phyloP scores from a whole-genome alignment of 2,329 filamentous ascomycete genomes.

The Aureobasidium melanogenum region DNA sequence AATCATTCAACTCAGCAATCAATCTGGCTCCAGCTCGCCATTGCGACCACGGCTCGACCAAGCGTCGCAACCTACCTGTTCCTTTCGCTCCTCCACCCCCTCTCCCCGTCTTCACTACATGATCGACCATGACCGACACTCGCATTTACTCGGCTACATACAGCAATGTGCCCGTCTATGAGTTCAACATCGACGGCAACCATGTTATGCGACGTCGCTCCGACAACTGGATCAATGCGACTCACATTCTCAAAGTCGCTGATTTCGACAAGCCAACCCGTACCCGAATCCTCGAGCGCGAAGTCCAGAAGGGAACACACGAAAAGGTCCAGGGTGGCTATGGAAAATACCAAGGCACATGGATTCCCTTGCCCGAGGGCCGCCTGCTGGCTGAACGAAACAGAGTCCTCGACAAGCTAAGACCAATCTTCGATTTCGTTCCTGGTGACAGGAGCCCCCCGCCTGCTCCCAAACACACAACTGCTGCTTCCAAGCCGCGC shows the following conservation, averaged over 20 bases:
- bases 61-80: not conserved
- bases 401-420: slow-evolving; percentile 72
- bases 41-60: not conserved
- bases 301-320: slow-evolving; percentile 92
- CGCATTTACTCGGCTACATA: slow-evolving; percentile 56
- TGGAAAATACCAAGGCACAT: slow-evolving; percentile 97
- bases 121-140: slow-evolving; percentile 15
- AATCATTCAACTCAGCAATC: not conserved
- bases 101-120: not conserved
- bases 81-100: not conserved
- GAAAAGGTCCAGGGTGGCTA: slow-evolving; percentile 98
- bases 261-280: slow-evolving; percentile 95
- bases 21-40: not conserved
- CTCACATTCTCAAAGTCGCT: slow-evolving; percentile 93
- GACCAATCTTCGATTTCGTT: slow-evolving; percentile 80
- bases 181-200: slow-evolving; percentile 77
- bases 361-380: slow-evolving; percentile 82
- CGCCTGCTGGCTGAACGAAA: slow-evolving; percentile 78
- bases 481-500: slow-evolving; percentile 67
- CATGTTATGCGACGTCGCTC: slow-evolving; percentile 93
- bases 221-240: slow-evolving; percentile 99
- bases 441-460: slow-evolving; percentile 82
- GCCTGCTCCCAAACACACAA: slow-evolving; percentile 83
- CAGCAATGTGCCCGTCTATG: slow-evolving; percentile 74
- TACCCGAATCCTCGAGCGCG: slow-evolving; percentile 88